Conservation (phyloP, 495 filamentous ascomycete species). For the Halenospora varia region DNA sequence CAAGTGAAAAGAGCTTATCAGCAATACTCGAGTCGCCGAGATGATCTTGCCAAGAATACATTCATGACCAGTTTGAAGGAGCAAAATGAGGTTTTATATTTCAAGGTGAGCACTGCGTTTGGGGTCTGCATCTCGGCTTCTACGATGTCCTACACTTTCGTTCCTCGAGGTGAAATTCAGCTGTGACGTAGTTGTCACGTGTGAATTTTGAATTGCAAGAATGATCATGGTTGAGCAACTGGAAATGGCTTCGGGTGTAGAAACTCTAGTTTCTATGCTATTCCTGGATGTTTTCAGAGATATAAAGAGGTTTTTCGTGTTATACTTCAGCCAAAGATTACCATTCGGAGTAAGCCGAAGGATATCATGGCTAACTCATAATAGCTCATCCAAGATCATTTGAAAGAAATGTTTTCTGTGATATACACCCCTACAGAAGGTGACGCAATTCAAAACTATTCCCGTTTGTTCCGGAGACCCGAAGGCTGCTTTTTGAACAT, state of each 20-base stretch:
- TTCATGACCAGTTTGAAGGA: constrained; percentile 78
- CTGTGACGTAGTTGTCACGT: too few species aligned
- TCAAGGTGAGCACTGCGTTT: constrained; percentile 41
- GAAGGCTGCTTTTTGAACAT: constrained; percentile 64
- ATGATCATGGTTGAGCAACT: too few species aligned
- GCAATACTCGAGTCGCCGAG: constrained; percentile 59
- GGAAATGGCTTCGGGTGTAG: too few species aligned
- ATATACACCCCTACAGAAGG: constrained; percentile 92
- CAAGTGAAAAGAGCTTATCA: constrained; percentile 75
- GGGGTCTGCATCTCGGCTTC: background rate
- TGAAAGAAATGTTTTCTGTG: constrained; percentile 83
- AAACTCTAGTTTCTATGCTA: background rate
- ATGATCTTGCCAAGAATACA: constrained; percentile 73
- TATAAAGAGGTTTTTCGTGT: too few species aligned
- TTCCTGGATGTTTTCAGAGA: background rate
- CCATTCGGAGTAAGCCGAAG: too few species aligned
- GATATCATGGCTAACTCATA: too few species aligned
- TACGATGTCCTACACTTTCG: background rate
- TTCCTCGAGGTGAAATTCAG: background rate
- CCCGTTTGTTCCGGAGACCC: constrained; percentile 69
- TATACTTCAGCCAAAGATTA: too few species aligned
- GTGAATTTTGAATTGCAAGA: background rate
- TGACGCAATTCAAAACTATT: constrained; percentile 87
- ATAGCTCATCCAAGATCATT: constrained; percentile 58
- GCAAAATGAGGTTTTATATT: constrained; percentile 79